phyloP scores from a whole-genome alignment of 192 early-diverging fungal genomes.

The Coemansia aciculifera region DNA sequence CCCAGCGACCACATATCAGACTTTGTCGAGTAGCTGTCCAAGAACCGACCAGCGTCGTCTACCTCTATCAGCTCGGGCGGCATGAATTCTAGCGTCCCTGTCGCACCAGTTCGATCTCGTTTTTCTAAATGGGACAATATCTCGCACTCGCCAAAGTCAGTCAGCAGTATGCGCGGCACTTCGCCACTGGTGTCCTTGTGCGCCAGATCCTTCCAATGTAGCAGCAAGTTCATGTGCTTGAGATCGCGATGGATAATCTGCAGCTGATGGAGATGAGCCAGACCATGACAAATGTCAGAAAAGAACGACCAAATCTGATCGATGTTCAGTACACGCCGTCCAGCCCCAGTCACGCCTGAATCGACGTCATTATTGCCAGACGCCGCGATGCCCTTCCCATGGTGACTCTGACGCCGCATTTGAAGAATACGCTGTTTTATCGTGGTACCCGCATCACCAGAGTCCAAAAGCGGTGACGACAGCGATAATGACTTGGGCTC shows the following conservation, averaged over 20 bases:
- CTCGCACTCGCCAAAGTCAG: slow-evolving; percentile 98
- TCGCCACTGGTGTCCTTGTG: slow-evolving; percentile 34
- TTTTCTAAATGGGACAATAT: slow-evolving; percentile 67
- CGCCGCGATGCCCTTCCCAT: background rate
- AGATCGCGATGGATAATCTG: slow-evolving; percentile 92
- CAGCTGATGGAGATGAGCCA: slow-evolving; percentile 84
- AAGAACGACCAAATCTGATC: slow-evolving; percentile 86
- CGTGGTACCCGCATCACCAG: slow-evolving; percentile 13
- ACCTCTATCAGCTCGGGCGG: slow-evolving; percentile 74
- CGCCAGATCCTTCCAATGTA: slow-evolving; percentile 63
- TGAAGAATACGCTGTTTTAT: slow-evolving; percentile 34
- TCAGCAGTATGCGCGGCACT: slow-evolving; percentile 80
- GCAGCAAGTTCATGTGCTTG: slow-evolving; percentile 89
- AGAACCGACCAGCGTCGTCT: slow-evolving; percentile 66
- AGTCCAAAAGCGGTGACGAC: background rate
- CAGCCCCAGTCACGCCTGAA: background rate
- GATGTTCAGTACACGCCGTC: slow-evolving; percentile 52
- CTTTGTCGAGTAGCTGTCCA: slow-evolving; percentile 77
- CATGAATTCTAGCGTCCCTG: slow-evolving; percentile 94
- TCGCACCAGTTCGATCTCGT: slow-evolving; percentile 87
- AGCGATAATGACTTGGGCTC: slow-evolving; percentile 21
- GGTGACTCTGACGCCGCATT: slow-evolving; percentile 25
- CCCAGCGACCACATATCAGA: slow-evolving; percentile 97
- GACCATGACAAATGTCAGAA: slow-evolving; percentile 86
- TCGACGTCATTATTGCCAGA: background rate